Conservation (phyloP, 2,329 filamentous ascomycete species). For the Penicillium corylophilum region DNA sequence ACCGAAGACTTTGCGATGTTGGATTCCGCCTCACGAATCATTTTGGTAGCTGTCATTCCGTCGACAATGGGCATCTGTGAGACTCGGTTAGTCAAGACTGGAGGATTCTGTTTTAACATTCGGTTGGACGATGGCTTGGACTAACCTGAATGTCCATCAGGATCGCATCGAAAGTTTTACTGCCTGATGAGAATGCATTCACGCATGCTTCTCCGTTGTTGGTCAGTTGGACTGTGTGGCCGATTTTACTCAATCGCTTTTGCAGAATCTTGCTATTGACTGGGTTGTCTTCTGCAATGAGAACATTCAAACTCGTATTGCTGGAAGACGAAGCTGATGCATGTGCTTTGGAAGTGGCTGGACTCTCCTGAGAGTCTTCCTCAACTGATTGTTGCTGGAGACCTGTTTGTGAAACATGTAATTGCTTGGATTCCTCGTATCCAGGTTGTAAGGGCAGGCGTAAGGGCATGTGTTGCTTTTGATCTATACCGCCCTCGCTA, state of each 20-base stretch:
- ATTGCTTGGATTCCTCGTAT: no score
- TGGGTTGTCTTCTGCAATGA: conserved; percentile 86
- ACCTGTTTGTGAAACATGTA: no score
- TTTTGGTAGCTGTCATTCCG: conserved; percentile 76
- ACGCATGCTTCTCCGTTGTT: conserved; percentile 86
- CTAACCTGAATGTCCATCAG: conserved; percentile 84
- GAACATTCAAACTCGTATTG: conserved; percentile 43
- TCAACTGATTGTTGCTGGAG: no score
- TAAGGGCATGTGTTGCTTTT: no score
- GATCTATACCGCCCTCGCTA: no score
- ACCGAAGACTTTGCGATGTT: conserved; percentile 48
- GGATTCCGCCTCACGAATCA: conserved; percentile 72
- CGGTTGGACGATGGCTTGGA: neutral
- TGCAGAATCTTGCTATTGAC: conserved; percentile 82
- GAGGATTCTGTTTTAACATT: no score
- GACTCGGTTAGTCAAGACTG: neutral
- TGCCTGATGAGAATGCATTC: conserved; percentile 63
- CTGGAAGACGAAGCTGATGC: no score
- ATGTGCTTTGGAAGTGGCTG: no score
- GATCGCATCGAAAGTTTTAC: conserved; percentile 69
- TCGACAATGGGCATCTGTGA: conserved; percentile 82
- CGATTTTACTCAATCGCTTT: conserved; percentile 75
- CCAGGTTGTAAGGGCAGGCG: no score
- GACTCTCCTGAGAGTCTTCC: no score
- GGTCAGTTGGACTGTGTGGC: conserved; percentile 70